Evolutionary conservation across 352 stramenopile genomes (phyloP).

Genomic region (Pythium phragmiticola): DNA sequence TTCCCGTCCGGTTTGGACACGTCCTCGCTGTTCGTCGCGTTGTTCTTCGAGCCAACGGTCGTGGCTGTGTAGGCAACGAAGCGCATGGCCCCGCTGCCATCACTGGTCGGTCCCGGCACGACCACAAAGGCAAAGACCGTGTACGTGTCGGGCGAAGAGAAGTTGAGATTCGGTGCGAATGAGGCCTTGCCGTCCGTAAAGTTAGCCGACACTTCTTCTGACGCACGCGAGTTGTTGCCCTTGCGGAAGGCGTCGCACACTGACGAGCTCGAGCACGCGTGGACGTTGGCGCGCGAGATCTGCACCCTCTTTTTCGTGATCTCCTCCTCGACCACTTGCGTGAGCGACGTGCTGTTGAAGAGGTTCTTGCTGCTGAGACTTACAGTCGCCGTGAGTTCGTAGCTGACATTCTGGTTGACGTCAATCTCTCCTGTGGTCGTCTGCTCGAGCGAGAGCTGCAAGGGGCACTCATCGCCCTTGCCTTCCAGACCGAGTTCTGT

Average conservation of each 20-base stretch:
- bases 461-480: conserved; percentile 6
- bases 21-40: background rate
- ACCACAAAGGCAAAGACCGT: conserved; percentile 7
- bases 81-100: background rate
- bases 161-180: conserved; percentile 12
- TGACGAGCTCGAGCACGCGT: conserved; percentile 8
- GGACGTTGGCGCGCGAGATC: conserved; percentile 7
- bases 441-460: conserved; percentile 7
- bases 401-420: background rate
- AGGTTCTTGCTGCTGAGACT: conserved; percentile 3
- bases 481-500: background rate
- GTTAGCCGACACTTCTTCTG: background rate
- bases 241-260: conserved; percentile 11
- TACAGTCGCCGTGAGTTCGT: conserved; percentile 8
- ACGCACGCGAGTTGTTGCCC: conserved; percentile 7
- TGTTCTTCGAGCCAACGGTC: background rate
- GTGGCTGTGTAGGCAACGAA: conserved; percentile 9
- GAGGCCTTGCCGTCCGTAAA: conserved; percentile 4
- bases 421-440: background rate
- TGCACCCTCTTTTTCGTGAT: conserved; percentile 1
- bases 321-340: background rate
- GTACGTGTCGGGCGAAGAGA: conserved; percentile 3
- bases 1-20: background rate
- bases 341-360: conserved; percentile 9
- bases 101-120: background rate